phyloP scores from a whole-genome alignment of 2,329 filamentous ascomycete species.

The Paecilomyces formosus region DNA sequence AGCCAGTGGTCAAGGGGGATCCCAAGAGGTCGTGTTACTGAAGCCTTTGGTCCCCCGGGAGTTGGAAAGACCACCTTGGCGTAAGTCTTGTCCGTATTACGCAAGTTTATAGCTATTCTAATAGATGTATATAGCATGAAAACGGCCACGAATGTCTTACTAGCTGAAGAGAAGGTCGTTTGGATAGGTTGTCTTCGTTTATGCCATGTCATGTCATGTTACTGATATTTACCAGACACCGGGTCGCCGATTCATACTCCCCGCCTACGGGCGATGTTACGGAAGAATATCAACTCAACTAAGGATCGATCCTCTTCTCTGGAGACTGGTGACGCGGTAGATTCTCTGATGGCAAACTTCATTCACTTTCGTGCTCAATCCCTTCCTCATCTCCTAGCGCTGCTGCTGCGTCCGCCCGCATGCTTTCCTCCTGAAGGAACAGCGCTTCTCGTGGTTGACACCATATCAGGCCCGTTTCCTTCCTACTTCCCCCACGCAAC shows the following conservation, averaged over 20 bases:
- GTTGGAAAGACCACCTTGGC: slow-evolving; percentile 77
- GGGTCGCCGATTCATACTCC: slow-evolving; percentile 40
- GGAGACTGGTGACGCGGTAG: slow-evolving; percentile 6
- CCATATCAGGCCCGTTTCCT: slow-evolving; percentile 68
- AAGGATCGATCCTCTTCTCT: slow-evolving; percentile 1
- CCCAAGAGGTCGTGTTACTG: slow-evolving; percentile 68
- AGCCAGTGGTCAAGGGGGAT: slow-evolving; percentile 48
- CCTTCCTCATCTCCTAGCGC: slow-evolving; percentile 60
- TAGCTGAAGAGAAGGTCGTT: slow-evolving; percentile 55
- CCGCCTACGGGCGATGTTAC: slow-evolving; percentile 44
- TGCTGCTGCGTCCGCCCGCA: slow-evolving; percentile 61
- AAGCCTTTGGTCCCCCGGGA: slow-evolving; percentile 82
- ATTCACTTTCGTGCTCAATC: slow-evolving; percentile 56
- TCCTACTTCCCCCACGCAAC: slow-evolving; percentile 62
- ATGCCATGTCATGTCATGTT: slow-evolving; percentile 2
- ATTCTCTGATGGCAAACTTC: slow-evolving; percentile 44
- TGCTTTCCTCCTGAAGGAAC: slow-evolving; percentile 56
- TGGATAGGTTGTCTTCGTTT: slow-evolving; percentile 65
- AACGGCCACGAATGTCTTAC: slow-evolving; percentile 57
- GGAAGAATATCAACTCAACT: slow-evolving; percentile 7
- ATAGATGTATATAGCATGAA: slow-evolving; percentile 54
- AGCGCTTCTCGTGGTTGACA: slow-evolving; percentile 68
- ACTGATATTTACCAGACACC: slow-evolving; percentile 33
- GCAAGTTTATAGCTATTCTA: slow-evolving; percentile 4
- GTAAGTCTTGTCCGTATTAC: slow-evolving; percentile 41